Evolutionary conservation across 257 asterid species (phyloP).

Genomic region (Nicotiana undulata): DNA sequence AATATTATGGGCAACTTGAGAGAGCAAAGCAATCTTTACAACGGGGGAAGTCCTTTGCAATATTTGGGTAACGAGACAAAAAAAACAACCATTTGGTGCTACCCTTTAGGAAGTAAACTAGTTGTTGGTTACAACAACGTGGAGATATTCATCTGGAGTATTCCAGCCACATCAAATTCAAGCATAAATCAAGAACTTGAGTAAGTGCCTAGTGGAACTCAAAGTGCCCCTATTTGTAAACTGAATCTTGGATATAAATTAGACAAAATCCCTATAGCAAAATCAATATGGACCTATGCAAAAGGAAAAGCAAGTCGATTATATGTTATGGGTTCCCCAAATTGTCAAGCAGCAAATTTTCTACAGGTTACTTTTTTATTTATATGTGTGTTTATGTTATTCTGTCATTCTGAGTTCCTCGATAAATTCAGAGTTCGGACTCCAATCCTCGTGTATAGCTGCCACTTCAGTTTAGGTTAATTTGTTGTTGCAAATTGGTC

Average conservation of each 20-base stretch:
- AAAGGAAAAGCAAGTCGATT: slow-evolving; percentile 84
- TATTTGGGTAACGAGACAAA: slow-evolving; percentile 48
- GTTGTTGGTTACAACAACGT: slow-evolving; percentile 84
- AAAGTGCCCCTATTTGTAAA: slow-evolving; percentile 54
- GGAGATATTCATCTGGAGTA: slow-evolving; percentile 68
- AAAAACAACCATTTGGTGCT: slow-evolving; percentile 84
- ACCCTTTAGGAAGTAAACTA: slow-evolving; percentile 70
- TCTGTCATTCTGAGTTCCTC: background rate
- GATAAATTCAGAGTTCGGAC: background rate
- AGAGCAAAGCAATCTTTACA: slow-evolving; percentile 49
- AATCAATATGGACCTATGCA: slow-evolving; percentile 54
- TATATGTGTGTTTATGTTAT: background rate
- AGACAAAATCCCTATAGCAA: slow-evolving; percentile 67
- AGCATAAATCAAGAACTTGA: slow-evolving; percentile 26
- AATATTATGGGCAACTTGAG: slow-evolving; percentile 67
- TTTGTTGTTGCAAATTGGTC: background rate
- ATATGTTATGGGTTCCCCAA: slow-evolving; percentile 68
- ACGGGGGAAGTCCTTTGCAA: slow-evolving; percentile 44
- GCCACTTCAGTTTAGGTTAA: background rate
- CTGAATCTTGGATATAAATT: slow-evolving; percentile 84
- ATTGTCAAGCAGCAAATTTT: slow-evolving; percentile 43
- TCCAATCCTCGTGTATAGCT: background rate
- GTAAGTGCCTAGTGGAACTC: slow-evolving; percentile 27
- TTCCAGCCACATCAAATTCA: slow-evolving; percentile 40
- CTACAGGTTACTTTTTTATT: slow-evolving; percentile 48